A percentile compares a stretch with the other conserved stretches of the same genome.
Conservation (phyloP, 148 eudicot species). For the Fagopyrum tataricum region DNA sequence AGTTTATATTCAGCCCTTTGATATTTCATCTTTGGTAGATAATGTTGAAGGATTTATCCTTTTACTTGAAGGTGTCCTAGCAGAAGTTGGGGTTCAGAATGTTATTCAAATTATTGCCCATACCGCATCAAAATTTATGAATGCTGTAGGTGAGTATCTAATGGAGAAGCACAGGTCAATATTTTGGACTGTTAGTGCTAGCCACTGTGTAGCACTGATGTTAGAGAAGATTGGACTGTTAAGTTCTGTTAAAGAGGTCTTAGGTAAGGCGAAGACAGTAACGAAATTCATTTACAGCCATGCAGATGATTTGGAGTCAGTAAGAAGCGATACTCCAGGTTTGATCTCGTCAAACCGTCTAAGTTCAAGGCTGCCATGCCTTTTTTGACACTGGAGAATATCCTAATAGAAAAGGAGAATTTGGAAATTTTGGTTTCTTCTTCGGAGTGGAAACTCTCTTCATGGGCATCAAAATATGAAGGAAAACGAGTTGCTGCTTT, state of each 20-base stretch:
- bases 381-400: conserved; percentile 50
- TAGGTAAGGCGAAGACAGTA: conserved; percentile 41
- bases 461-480: conserved; percentile 32
- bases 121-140: conserved; percentile 34
- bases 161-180: conserved; percentile 38
- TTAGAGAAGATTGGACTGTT: conserved; percentile 33
- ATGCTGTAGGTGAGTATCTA: conserved; percentile 33
- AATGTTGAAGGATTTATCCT: conserved; percentile 33
- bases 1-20: conserved; percentile 45
- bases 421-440: conserved; percentile 41
- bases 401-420: conserved; percentile 27
- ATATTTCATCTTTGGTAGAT: conserved; percentile 37
- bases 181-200: conserved; percentile 60
- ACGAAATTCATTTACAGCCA: conserved; percentile 42
- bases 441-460: conserved; percentile 33
- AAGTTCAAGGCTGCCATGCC: conserved; percentile 29
- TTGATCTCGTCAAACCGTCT: conserved; percentile 39
- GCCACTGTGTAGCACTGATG: conserved; percentile 53
- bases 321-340: conserved; percentile 28
- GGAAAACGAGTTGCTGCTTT: conserved; percentile 35
- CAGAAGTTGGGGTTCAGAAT: conserved; percentile 48
- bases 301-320: conserved; percentile 24
- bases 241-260: conserved; percentile 23
- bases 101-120: conserved; percentile 59
- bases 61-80: conserved; percentile 43